Evolutionary conservation across 495 filamentous ascomycete genomes (phyloP).

Genomic region (Aspergillus sparsus): DNA sequence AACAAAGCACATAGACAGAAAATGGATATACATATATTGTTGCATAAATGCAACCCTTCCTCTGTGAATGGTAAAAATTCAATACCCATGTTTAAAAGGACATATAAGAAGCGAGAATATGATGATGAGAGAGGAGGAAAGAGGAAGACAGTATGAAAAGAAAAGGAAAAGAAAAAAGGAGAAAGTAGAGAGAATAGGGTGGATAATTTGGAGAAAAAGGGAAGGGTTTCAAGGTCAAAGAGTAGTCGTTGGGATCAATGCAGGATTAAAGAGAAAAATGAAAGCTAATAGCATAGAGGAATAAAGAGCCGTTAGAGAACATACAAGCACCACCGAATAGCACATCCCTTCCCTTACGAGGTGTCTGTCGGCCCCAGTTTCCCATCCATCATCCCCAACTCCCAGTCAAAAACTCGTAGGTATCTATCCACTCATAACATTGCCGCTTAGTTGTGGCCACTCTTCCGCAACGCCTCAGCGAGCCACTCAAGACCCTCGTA

Average conservation of each 20-base stretch:
- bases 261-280: constrained; percentile 44
- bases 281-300: constrained; percentile 50
- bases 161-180: constrained; percentile 9
- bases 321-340: constrained; percentile 43
- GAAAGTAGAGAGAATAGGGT: constrained; percentile 12
- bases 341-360: constrained; percentile 33
- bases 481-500: constrained; percentile 99
- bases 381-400: constrained; percentile 46
- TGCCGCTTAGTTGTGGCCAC: constrained; percentile 72
- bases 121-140: constrained; percentile 5
- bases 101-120: not conserved
- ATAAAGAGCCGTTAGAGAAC: constrained; percentile 43
- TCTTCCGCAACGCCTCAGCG: constrained; percentile 90
- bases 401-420: constrained; percentile 43
- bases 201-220: constrained; percentile 17
- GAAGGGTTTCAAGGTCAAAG: constrained; percentile 32
- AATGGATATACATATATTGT: constrained; percentile 2
- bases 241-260: constrained; percentile 36
- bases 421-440: constrained; percentile 46
- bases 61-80: not conserved
- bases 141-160: constrained; percentile 11
- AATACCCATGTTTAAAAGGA: constrained; percentile 2
- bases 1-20: not conserved
- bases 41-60: constrained; percentile 1
- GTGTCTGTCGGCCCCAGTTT: constrained; percentile 38